Base-by-base conservation (phyloP, 306 rosid species). In the Styphnolobium japonicum region DNA sequence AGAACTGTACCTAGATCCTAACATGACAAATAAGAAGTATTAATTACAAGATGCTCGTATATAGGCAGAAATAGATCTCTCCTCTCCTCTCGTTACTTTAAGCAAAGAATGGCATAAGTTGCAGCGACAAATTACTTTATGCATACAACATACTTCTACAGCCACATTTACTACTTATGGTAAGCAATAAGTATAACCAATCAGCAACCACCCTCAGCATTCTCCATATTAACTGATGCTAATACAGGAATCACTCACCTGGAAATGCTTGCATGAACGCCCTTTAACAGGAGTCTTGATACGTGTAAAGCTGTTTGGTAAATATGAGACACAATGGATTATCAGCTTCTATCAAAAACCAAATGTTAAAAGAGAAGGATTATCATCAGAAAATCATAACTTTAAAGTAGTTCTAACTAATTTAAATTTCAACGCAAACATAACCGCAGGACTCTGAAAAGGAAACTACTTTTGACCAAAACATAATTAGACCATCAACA, bases 251-350 rank as follows among this genome's bases (percentile, higher is more conserved):
- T 60, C 75, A 77, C 85, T 86, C 74, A 84, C 97, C 96, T 91
- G 99, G 75, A 84, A 88, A 86, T 96, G 99, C 82, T 91, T 96
- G 85, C 99, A 96, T 64, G 83, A 87, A 71, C 15, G 82, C 57
- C 99, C 98, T 86, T 96, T 96, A 86, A 93, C 97, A 79, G 98
- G 99, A 84, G 85, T 84, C 87, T 83, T 84, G 75, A 93, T 93
- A 23, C 97, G 95, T 1, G 82, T 71, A 82, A 72, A 86, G 87
- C 98, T 96, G 87, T 86, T 82, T 86, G 29, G 49, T 52, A 86
- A 51, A 74, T 58, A 79, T 62, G 78, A 80, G 16, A 82, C 82
- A 63, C 43, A 22, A 22, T 67, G 58, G 66, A 81, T 16, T 68
- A 76, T 75, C 53, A 80, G 60, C 53, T 73, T 68, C 14, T 15